These are phyloP conservation scores for Podaxis sp. DNA, from an alignment of 768 basidiomycete genomes.

Conservation along the genomic window DNA sequence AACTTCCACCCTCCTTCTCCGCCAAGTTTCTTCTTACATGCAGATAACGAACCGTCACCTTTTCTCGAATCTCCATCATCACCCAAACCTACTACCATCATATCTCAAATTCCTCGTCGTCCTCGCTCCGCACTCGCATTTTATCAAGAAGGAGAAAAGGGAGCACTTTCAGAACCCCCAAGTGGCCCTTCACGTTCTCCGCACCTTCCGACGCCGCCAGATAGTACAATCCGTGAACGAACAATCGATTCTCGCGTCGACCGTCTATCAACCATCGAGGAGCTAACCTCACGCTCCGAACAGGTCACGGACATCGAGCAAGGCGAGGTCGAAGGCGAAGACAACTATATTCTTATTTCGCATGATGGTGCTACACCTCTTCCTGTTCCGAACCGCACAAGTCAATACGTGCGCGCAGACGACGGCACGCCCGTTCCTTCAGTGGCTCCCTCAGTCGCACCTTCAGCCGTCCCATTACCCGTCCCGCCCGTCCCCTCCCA, in stretches of 20 bases:
- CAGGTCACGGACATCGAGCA: conserved; percentile 3
- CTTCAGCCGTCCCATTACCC: conserved; percentile 3
- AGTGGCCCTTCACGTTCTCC: conserved; percentile 14
- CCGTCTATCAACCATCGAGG: conserved; percentile 27
- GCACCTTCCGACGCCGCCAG: conserved; percentile 34
- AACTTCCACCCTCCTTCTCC: conserved; percentile 27
- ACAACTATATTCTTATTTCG: background rate
- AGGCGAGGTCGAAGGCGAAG: background rate
- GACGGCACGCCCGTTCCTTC: background rate
- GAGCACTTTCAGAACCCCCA: conserved; percentile 22
- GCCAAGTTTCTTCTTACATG: conserved; percentile 35
- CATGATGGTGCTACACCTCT: conserved; percentile 17
- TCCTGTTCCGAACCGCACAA: conserved; percentile 22
- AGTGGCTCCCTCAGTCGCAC: background rate
- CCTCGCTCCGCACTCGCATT: conserved; percentile 27
- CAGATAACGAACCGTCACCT: conserved; percentile 20
- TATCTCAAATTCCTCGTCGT: conserved; percentile 17
- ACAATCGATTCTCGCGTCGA: conserved; percentile 15
- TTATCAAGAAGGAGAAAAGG: conserved; percentile 23
- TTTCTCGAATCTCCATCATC: conserved; percentile 23
- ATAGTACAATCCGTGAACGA: conserved; percentile 22
- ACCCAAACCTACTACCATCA: conserved; percentile 10
- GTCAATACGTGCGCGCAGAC: conserved; percentile 8
- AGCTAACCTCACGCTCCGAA: conserved; percentile 22
- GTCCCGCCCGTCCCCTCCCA: background rate